Base-by-base conservation (phyloP, 306 rosid species). In the Benincasa hispida region DNA sequence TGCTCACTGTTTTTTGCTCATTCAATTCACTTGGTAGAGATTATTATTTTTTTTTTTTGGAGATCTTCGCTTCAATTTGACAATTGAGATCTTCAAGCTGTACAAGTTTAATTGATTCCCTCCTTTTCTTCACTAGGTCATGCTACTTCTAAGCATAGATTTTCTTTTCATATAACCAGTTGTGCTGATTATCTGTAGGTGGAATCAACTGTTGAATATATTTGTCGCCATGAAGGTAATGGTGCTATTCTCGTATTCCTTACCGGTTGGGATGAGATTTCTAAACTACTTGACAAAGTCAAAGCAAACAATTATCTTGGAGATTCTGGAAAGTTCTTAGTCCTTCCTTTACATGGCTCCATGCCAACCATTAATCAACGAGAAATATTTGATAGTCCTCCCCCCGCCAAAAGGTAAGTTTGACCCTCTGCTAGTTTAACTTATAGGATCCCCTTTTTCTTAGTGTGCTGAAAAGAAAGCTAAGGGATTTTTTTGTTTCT, bases 251-350 rank as follows among this genome's bases (percentile, higher is more conserved):
- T 94, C 53, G 93, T 93, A 45, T 93, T 93, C 87, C 92, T 93
- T 58, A 93, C 96, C 2, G 98, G 98, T 47, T 93, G 98, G 98
- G 98, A 93, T 78, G 98, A 93, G 67, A 93, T 93, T 51, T 90
- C 97, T 77, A 91, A 93, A 86, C 83, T 93, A 61, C 84, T 86
- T 74, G 98, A 90, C 76, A 86, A 91, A 86, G 82, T 90, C 84
- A 88, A 89, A 80, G 89, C 67, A 75, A 91, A 89, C 78, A 84
- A 83, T 84, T 87, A 87, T 74, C 89, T 93, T 85, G 93, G 92
- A 78, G 88, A 93, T 83, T 78, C 89, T 74, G 80, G 83, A 87
- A 91, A 91, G 87, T 91, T 83, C 79, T 62, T 87, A 59, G 79
- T 87, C 80, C 92, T 93, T 81, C 97, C 98, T 77, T 73, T 93